These are phyloP conservation scores for Colletotrichum scovillei DNA, from an alignment of 2,329 filamentous ascomycete species.

Conservation along the genomic window DNA sequence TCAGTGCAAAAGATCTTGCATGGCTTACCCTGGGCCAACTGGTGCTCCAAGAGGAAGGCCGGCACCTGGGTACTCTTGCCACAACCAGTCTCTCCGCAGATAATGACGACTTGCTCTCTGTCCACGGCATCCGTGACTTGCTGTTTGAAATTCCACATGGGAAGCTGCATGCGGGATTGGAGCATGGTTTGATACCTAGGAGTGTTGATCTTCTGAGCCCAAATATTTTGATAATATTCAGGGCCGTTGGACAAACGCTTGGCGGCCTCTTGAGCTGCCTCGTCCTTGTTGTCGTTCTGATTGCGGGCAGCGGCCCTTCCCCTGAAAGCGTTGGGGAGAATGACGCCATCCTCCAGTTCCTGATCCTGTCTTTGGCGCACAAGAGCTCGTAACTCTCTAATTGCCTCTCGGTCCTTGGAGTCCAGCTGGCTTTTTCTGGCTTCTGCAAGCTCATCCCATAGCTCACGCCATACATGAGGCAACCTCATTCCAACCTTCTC, in stretches of 20 bases:
- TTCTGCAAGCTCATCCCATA: conserved; percentile 84
- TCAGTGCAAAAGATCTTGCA: conserved; percentile 98
- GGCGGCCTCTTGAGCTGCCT: conserved; percentile 56
- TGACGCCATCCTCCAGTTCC: conserved; percentile 78
- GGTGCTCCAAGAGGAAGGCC: conserved; percentile 89
- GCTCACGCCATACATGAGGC: conserved; percentile 83
- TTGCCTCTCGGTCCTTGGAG: conserved; percentile 73
- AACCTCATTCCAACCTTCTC: conserved; percentile 86
- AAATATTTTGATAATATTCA: conserved; percentile 67
- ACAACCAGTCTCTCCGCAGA: conserved; percentile 96
- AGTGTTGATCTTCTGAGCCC: conserved; percentile 67
- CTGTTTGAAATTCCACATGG: conserved; percentile 87
- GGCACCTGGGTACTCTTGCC: conserved; percentile 99
- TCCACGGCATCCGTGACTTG: conserved; percentile 83
- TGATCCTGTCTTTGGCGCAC: conserved; percentile 76
- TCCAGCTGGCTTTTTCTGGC: conserved; percentile 78
- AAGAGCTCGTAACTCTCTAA: conserved; percentile 76
- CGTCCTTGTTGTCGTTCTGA: conserved; percentile 60
- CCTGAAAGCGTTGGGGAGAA: conserved; percentile 81
- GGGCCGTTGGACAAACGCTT: conserved; percentile 52
- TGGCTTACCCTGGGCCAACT: conserved; percentile 80
- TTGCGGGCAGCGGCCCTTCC: conserved; percentile 63
- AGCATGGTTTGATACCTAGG: conserved; percentile 83
- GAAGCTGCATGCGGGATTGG: conserved; percentile 79
- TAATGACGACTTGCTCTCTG: conserved; percentile 85